Percentiles rank a stretch among this genome's conserved stretches.
Evolutionary conservation across 1,284 basidiomycete genomes (phyloP).

Genomic region (Puccinia hordei): DNA sequence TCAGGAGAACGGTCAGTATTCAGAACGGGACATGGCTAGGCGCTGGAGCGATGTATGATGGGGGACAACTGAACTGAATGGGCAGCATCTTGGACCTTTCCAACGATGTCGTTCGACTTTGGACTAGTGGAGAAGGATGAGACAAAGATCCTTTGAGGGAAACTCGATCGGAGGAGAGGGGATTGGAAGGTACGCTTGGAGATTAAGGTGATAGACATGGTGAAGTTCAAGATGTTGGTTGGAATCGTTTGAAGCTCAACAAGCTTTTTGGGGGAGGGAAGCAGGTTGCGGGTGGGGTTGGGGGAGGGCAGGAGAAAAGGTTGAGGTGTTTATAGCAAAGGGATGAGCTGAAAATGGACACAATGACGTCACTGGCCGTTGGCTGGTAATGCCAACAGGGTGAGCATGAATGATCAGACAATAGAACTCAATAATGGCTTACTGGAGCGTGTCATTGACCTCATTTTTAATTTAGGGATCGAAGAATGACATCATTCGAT

Average conservation of each 20-base stretch:
- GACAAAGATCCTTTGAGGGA: slow-evolving; percentile 10
- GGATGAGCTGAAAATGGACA: too few relatives aligned
- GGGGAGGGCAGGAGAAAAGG: not conserved
- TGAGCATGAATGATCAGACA: not conserved
- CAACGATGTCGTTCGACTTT: slow-evolving; percentile 19
- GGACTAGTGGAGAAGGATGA: slow-evolving; percentile 31
- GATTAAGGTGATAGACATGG: slow-evolving; percentile 23
- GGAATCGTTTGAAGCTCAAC: not conserved
- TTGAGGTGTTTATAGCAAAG: not conserved
- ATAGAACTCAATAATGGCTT: too few relatives aligned
- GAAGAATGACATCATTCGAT: slow-evolving; percentile 8
- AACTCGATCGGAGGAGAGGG: slow-evolving; percentile 1
- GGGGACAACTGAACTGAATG: slow-evolving; percentile 19
- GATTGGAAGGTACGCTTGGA: slow-evolving; percentile 6
- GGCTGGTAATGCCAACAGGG: slow-evolving; percentile 4
- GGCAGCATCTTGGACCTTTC: slow-evolving; percentile 38
- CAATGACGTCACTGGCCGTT: slow-evolving; percentile 3
- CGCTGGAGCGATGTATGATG: not conserved
- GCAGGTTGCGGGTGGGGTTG: too few relatives aligned
- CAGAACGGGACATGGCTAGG: not conserved
- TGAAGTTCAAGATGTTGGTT: not conserved
- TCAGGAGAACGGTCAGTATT: too few relatives aligned
- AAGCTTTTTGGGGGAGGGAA: too few relatives aligned
- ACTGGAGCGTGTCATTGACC: not conserved
- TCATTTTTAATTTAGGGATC: not conserved